phyloP scores from a whole-genome alignment of 2,329 filamentous ascomycete genomes.

The Ophidiomyces ophidiicola region DNA sequence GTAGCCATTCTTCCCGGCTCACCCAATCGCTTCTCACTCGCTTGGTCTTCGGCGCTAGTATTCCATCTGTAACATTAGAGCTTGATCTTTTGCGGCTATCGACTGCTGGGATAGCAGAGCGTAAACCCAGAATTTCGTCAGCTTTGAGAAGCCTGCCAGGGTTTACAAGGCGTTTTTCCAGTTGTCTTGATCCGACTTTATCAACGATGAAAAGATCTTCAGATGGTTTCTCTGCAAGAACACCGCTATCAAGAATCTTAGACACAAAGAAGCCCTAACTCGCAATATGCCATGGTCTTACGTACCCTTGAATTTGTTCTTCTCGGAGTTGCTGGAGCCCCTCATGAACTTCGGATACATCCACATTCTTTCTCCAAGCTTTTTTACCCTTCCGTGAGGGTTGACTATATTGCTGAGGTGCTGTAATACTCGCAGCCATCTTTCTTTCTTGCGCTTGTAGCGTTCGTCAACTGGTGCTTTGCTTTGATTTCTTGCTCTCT shows the following conservation, averaged over 20 bases:
- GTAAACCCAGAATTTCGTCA: conserved; percentile 79
- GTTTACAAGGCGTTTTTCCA: conserved; percentile 54
- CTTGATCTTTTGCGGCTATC: conserved; percentile 63
- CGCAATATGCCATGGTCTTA: no score
- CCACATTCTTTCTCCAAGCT: conserved; percentile 97
- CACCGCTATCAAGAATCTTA: conserved; percentile 50
- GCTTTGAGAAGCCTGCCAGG: conserved; percentile 68
- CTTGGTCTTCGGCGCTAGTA: conserved; percentile 57
- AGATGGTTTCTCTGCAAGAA: conserved; percentile 70
- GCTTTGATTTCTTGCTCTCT: background rate
- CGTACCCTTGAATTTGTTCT: conserved; percentile 78
- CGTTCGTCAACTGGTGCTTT: background rate
- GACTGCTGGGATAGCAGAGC: conserved; percentile 71
- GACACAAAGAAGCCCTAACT: no score
- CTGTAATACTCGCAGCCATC: conserved; percentile 32
- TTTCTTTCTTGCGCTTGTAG: background rate
- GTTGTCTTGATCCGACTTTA: conserved; percentile 54
- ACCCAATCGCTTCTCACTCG: conserved; percentile 67
- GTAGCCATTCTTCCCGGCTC: conserved; percentile 68
- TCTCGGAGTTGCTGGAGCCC: conserved; percentile 76
- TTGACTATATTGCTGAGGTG: conserved; percentile 73
- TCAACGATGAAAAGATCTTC: conserved; percentile 79
- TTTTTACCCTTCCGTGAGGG: conserved; percentile 95
- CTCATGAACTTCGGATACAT: conserved; percentile 71
- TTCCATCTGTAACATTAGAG: conserved; percentile 58